A percentile compares a stretch with the other conserved stretches of the same genome.
phyloP scores from a whole-genome alignment of 169 alveolate species.

The Cryptosporidium ryanae region DNA sequence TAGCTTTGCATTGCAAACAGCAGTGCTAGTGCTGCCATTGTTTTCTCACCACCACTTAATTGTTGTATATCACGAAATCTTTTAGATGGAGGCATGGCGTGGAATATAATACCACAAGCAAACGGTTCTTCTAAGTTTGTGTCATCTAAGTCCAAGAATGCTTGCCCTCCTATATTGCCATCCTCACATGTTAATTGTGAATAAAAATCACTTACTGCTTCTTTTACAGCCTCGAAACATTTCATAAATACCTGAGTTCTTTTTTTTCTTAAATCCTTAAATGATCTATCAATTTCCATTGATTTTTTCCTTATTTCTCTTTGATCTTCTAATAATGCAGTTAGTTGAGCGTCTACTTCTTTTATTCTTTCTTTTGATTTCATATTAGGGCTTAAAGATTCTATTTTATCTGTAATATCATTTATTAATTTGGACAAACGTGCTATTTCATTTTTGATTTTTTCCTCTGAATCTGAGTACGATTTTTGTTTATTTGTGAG shows the following conservation, averaged over 20 bases:
- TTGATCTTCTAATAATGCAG: constrained; percentile 50
- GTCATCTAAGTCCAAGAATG: constrained; percentile 82
- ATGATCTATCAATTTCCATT: constrained; percentile 37
- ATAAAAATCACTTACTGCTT: constrained; percentile 79
- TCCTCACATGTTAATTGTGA: constrained; percentile 79
- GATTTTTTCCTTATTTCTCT: constrained; percentile 68
- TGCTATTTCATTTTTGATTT: constrained; percentile 23
- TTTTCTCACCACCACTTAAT: constrained; percentile 96
- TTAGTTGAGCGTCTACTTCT: constrained; percentile 78
- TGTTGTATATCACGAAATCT: constrained; percentile 87
- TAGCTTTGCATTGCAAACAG: constrained; percentile 90
- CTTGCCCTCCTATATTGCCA: constrained; percentile 82
- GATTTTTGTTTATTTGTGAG: constrained; percentile 5
- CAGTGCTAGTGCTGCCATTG: constrained; percentile 93
- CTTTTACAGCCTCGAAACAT: constrained; percentile 82
- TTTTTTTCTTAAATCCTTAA: constrained; percentile 37
- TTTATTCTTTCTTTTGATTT: constrained; percentile 62
- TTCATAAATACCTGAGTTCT: constrained; percentile 79
- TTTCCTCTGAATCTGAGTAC: constrained; percentile 3
- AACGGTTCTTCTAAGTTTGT: constrained; percentile 86
- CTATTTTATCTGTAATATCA: constrained; percentile 40
- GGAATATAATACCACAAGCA: constrained; percentile 84
- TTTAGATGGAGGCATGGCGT: constrained; percentile 90
- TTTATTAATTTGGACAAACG: background rate
- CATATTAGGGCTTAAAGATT: constrained; percentile 50